Evolutionary conservation across 2,329 filamentous ascomycete species (phyloP).

Genomic region (Alternaria infectoria): DNA sequence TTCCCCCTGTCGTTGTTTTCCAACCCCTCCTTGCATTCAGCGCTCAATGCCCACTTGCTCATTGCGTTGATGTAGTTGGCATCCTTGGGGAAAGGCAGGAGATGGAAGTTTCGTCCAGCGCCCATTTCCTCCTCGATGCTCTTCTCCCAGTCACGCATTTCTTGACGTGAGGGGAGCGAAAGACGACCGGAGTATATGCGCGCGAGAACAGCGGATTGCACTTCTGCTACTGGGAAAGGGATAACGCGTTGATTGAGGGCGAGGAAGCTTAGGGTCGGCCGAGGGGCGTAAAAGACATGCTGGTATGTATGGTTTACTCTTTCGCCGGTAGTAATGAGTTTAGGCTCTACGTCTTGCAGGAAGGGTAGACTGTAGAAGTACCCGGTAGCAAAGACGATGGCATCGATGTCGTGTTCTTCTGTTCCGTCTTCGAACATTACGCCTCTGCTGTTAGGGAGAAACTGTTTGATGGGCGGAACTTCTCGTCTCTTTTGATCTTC

Average conservation of each 20-base stretch:
- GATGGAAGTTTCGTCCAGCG: conserved; percentile 59
- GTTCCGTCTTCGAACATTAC: conserved; percentile 71
- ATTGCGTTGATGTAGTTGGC: conserved; percentile 73
- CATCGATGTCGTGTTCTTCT: conserved; percentile 72
- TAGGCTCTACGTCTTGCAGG: conserved; percentile 59
- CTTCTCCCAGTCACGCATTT: conserved; percentile 75
- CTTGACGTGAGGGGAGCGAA: conserved; percentile 63
- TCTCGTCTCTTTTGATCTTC: conserved; percentile 59
- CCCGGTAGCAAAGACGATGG: conserved; percentile 85
- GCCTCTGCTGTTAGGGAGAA: conserved; percentile 63
- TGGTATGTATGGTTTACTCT: conserved; percentile 76
- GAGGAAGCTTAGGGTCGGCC: conserved; percentile 80
- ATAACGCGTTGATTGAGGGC: conserved; percentile 81
- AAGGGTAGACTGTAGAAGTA: conserved; percentile 89
- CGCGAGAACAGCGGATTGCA: conserved; percentile 77
- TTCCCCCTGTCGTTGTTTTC: conserved; percentile 63
- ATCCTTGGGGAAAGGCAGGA: conserved; percentile 66
- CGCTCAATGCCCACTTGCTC: conserved; percentile 65
- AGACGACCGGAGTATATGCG: conserved; percentile 78
- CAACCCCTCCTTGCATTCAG: conserved; percentile 47
- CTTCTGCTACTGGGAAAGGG: conserved; percentile 83
- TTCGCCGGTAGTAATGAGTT: conserved; percentile 71
- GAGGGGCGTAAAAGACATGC: conserved; percentile 76
- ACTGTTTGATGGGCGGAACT: conserved; percentile 60
- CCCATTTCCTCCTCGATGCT: conserved; percentile 52